phyloP scores from a whole-genome alignment of 768 basidiomycete species.

The Tremella mesenterica region DNA sequence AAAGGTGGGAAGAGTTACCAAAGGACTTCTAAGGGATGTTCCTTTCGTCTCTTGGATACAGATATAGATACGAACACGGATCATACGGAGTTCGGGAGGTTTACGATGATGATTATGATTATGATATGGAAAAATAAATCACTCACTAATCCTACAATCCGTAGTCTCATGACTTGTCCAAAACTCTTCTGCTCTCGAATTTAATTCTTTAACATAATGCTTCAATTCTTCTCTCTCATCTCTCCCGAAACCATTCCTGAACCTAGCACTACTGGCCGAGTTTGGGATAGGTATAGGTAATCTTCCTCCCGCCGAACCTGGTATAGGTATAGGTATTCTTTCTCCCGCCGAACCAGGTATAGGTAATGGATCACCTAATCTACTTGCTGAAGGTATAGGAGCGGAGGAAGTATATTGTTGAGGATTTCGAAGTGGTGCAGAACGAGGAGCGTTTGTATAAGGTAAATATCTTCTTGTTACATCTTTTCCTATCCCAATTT shows the following conservation, averaged over 20 bases:
- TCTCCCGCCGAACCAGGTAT: neutral
- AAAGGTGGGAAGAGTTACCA: no score
- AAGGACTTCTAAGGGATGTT: neutral
- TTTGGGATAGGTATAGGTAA: no score
- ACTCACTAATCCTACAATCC: conserved; percentile 29
- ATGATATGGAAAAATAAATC: neutral
- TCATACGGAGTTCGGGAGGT: neutral
- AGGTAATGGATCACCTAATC: neutral
- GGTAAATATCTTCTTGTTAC: no score
- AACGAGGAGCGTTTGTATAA: neutral
- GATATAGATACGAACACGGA: neutral
- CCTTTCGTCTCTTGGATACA: neutral
- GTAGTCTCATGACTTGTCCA: conserved; percentile 28
- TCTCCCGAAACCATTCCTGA: neutral
- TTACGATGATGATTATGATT: neutral
- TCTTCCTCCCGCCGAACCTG: no score
- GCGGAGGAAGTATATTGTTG: neutral
- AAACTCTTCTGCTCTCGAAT: conserved; percentile 21
- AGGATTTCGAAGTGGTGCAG: neutral
- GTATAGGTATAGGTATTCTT: neutral
- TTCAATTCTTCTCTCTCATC: no score
- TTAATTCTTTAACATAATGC: conserved; percentile 8
- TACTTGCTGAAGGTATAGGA: neutral
- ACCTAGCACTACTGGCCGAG: neutral
- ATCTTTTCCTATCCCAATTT: no score